Percentiles rank a stretch among this genome's conserved stretches.
Evolutionary conservation across 2,329 filamentous ascomycete genomes (phyloP).

Genomic region (Calonectria pteridis): DNA sequence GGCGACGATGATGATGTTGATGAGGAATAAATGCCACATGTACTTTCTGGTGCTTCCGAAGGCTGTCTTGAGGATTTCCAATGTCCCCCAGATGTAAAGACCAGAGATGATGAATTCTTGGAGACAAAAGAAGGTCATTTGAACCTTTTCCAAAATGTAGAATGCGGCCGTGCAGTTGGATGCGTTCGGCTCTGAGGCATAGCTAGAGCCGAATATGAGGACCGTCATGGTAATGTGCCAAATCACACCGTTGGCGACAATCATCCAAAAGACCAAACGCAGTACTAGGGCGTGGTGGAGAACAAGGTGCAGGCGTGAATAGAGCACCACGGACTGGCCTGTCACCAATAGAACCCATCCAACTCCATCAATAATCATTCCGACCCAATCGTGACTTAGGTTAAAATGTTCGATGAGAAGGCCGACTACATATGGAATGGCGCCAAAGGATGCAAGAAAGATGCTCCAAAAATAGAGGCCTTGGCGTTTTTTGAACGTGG

Average conservation of each 20-base stretch:
- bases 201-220: constrained; percentile 65
- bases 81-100: not conserved
- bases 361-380: constrained; percentile 32
- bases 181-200: constrained; percentile 37
- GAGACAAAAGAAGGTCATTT: not conserved
- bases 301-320: constrained; percentile 72
- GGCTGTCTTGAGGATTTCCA: not conserved
- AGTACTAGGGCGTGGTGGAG: constrained; percentile 62
- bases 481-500: not conserved
- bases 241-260: constrained; percentile 64
- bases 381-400: constrained; percentile 8
- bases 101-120: constrained; percentile 3
- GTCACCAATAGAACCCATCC: constrained; percentile 64
- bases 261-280: constrained; percentile 65
- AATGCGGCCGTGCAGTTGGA: constrained; percentile 41
- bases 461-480: constrained; percentile 3
- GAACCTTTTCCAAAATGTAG: not conserved
- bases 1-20: constrained; percentile 31
- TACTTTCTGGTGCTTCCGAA: not conserved
- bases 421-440: not conserved
- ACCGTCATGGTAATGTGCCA: constrained; percentile 67
- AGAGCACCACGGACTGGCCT: constrained; percentile 71
- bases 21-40: constrained; percentile 31
- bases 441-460: not conserved
- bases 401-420: constrained; percentile 13